Evolutionary conservation across 1,284 basidiomycete genomes (phyloP).

Genomic region (Microbotryomycetes sp.): DNA sequence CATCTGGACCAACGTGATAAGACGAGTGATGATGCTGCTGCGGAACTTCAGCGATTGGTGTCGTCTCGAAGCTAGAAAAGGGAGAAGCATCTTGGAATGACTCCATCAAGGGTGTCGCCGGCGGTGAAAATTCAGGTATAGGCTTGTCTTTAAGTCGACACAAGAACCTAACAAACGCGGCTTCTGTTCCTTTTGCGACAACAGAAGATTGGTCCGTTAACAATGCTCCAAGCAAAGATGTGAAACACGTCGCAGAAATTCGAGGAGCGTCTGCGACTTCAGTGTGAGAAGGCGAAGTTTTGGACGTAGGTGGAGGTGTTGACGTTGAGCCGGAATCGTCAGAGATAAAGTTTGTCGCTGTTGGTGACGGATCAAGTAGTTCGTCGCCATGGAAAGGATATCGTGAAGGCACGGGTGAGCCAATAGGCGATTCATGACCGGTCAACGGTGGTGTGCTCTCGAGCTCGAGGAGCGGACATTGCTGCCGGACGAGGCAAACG

Average conservation of each 20-base stretch:
- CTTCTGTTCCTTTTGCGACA: slow-evolving; percentile 26
- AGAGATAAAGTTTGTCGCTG: slow-evolving; percentile 2
- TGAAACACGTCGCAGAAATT: slow-evolving; percentile 78
- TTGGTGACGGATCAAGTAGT: slow-evolving; percentile 11
- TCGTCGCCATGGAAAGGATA: slow-evolving; percentile 2
- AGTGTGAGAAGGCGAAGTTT: slow-evolving; percentile 17
- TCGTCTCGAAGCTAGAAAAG: background rate
- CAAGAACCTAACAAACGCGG: slow-evolving; percentile 30
- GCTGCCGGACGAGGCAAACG: background rate
- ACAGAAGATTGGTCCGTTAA: slow-evolving; percentile 44
- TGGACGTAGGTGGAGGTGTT: slow-evolving; percentile 22
- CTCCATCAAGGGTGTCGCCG: background rate
- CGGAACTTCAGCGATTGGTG: background rate
- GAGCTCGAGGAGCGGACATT: slow-evolving; percentile 30
- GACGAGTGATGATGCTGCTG: slow-evolving; percentile 1
- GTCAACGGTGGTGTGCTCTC: background rate
- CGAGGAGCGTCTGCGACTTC: slow-evolving; percentile 44
- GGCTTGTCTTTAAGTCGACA: slow-evolving; percentile 27
- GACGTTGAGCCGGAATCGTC: slow-evolving; percentile 10
- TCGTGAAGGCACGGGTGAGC: slow-evolving; percentile 12
- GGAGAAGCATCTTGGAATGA: background rate
- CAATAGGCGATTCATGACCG: background rate
- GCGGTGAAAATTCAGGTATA: slow-evolving; percentile 4
- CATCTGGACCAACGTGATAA: slow-evolving; percentile 17
- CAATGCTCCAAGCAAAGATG: slow-evolving; percentile 81